Evolutionary conservation across 306 rosid genomes (phyloP), one percentile per base, ranked within the genome.

Genomic region (Trifolium subterraneum): DNA sequence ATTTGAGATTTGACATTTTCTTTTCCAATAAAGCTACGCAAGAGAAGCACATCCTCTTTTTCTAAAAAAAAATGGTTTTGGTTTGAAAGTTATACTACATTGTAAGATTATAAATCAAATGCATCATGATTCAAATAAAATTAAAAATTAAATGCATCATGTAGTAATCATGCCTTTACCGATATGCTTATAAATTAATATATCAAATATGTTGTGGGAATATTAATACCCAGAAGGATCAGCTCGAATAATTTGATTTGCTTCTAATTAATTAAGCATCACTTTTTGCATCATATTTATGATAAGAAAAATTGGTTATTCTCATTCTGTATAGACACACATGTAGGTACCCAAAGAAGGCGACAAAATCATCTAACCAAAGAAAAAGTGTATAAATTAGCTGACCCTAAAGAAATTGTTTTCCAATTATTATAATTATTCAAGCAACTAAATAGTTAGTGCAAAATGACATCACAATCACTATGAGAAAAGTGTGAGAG

Each of bases 381-480:
- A 78, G 69, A 80, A 80, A 68, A 63, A 70, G 38, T 36, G 47
- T 48, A 77, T 60, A 80, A 74, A 29, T 68, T 63, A 36, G 36
- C 72, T 69, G 58, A 69, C 56, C 42, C 68, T 69, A 77, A 74
- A 62, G 72, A 33, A 68, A 72, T 65, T 64, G 18, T 38, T 71
- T 76, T 72, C 68, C 23, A 36, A 35, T 35, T 16, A 5, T 45
- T 51, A 66, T 33, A 72, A 41, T 71, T 70, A 44, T 80, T 72
- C 48, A 79, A 36, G 72, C 78, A 82, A 78, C 79, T 76, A 64
- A 54, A 64, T 16, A 9, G 73, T 22, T 33, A 78, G 89, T 82
- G 86, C 70, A 52, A 22, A 75, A 71, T 83, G 93, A 90, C 85
- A 79, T 80, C 90, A 85, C 76, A 85, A 83, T 80, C 90, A 85